These are phyloP conservation scores for Eutrema heterophyllum DNA, from an alignment of 345 rosid species.

Conservation along the genomic window DNA sequence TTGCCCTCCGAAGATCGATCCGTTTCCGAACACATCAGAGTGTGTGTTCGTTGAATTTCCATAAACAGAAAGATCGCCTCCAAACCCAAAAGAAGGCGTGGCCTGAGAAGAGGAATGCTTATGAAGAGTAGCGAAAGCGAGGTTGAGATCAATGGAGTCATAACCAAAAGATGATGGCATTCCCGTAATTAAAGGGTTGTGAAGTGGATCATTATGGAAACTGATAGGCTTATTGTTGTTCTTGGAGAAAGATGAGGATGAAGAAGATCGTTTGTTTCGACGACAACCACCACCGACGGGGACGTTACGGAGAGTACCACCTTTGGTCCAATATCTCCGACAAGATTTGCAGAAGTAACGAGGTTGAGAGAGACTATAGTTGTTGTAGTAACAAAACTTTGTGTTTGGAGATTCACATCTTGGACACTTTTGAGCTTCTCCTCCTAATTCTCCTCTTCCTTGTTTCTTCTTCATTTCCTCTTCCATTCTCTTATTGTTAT, in stretches of 20 bases:
- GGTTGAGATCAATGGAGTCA: constrained; percentile 61
- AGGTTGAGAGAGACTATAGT: constrained; percentile 82
- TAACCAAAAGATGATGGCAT: constrained; percentile 42
- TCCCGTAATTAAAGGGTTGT: constrained; percentile 33
- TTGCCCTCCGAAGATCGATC: constrained; percentile 40
- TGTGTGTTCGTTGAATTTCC: constrained; percentile 33
- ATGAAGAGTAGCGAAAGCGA: constrained; percentile 69
- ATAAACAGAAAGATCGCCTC: constrained; percentile 45
- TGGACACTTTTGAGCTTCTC: constrained; percentile 62
- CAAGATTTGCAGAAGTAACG: constrained; percentile 85
- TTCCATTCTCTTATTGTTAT: constrained; percentile 17
- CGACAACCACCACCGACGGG: constrained; percentile 90
- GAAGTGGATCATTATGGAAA: constrained; percentile 29
- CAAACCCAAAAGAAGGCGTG: constrained; percentile 35
- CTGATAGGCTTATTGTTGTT: constrained; percentile 38
- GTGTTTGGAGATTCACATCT: constrained; percentile 81
- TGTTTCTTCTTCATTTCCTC: constrained; percentile 55
- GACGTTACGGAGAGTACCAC: constrained; percentile 72
- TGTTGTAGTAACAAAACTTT: constrained; percentile 89
- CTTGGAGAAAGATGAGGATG: constrained; percentile 36
- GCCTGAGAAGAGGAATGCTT: constrained; percentile 48
- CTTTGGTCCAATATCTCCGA: constrained; percentile 87
- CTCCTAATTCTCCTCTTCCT: constrained; percentile 44
- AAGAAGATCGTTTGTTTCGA: constrained; percentile 60
- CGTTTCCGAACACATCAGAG: constrained; percentile 38